Evolutionary conservation across 148 eudicot species (phyloP).

Genomic region (Chenopodium quinoa): DNA sequence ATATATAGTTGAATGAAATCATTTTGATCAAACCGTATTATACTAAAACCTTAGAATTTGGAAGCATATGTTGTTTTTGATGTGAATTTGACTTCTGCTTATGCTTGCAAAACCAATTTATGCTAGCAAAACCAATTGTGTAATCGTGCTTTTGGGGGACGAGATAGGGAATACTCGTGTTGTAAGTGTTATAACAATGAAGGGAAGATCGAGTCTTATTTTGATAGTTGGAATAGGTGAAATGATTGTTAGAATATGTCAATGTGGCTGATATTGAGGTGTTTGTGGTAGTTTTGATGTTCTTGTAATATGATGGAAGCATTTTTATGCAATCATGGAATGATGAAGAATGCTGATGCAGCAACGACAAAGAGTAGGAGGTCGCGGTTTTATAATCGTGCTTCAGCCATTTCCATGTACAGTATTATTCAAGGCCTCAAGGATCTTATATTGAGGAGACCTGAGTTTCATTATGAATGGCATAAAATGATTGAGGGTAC

Average conservation of each 20-base stretch:
- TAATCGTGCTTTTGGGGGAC: background rate
- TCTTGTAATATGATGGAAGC: background rate
- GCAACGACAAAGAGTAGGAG: background rate
- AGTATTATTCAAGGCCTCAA: background rate
- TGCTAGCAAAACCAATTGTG: background rate
- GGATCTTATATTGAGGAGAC: background rate
- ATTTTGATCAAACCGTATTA: too few species aligned
- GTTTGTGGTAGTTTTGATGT: background rate
- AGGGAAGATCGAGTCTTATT: background rate
- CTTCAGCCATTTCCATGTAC: background rate
- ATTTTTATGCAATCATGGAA: background rate
- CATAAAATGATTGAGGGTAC: too few species aligned
- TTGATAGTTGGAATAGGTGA: background rate
- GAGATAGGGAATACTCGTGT: background rate
- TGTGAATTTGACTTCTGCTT: background rate
- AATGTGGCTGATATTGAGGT: background rate
- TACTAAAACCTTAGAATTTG: background rate
- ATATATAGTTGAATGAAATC: background rate
- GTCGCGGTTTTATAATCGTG: background rate
- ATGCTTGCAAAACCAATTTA: background rate
- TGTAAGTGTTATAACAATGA: background rate
- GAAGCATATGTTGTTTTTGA: background rate
- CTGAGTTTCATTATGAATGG: background rate
- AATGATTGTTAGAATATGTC: background rate
- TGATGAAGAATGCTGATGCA: background rate